Evolutionary conservation across 805 yeast genomes (phyloP).

Genomic region (Cyberlindnera sargentensis): DNA sequence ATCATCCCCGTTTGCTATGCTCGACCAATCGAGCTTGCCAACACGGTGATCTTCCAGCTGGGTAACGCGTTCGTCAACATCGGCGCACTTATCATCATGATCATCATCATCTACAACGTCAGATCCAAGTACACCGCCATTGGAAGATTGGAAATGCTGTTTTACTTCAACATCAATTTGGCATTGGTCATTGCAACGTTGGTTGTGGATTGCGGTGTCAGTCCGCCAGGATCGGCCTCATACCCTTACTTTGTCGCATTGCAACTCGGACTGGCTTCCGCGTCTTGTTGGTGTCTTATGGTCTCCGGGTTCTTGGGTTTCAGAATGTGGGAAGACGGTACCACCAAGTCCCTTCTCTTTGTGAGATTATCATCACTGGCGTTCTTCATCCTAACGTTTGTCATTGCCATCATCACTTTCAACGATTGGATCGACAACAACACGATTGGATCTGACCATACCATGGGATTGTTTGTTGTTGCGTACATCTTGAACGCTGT

Average conservation of each 20-base stretch:
- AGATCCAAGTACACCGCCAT: conserved; percentile 89
- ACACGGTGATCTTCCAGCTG: conserved; percentile 82
- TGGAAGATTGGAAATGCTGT: conserved; percentile 81
- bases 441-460: conserved; percentile 41
- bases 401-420: conserved; percentile 68
- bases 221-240: conserved; percentile 73
- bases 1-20: conserved; percentile 77
- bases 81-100: conserved; percentile 56
- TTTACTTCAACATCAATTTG: conserved; percentile 56
- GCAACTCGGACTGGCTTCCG: conserved; percentile 69
- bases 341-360: conserved; percentile 51
- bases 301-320: conserved; percentile 76
- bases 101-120: conserved; percentile 70
- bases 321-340: conserved; percentile 94
- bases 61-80: conserved; percentile 86
- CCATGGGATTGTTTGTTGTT: conserved; percentile 64
- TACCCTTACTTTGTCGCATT: conserved; percentile 80
- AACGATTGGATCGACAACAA: conserved; percentile 46
- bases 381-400: conserved; percentile 60
- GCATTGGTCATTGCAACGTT: conserved; percentile 56
- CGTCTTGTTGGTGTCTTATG: conserved; percentile 62
- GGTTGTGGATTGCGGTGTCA: conserved; percentile 86
- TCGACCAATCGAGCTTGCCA: conserved; percentile 78
- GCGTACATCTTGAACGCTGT: conserved; percentile 68
- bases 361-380: conserved; percentile 44